Conservation (phyloP, 225 moss, liverwort and hornwort species). For the Pleurozium schreberi region DNA sequence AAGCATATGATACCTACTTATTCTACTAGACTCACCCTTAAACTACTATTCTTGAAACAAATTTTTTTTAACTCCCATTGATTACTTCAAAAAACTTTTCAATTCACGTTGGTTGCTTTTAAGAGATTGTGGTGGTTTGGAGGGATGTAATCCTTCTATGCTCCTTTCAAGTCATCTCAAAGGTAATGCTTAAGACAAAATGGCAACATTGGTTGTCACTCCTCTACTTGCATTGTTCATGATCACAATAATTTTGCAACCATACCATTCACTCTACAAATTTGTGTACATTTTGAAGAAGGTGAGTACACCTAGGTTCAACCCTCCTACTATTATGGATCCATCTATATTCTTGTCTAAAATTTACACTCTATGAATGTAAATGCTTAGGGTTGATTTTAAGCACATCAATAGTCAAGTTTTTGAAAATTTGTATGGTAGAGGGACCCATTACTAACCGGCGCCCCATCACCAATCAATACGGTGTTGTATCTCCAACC, state of each 20-base stretch:
- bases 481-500: too few relatives aligned
- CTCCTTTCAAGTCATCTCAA: not conserved
- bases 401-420: not conserved
- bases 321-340: not conserved
- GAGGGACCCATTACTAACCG: too few relatives aligned
- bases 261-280: not conserved
- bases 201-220: not conserved
- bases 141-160: not conserved
- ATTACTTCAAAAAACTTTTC: not conserved
- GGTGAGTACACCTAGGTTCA: not conserved
- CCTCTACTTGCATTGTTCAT: not conserved
- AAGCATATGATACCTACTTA: not conserved
- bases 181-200: accelerated
- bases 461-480: too few relatives aligned
- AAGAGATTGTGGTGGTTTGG: too few relatives aligned
- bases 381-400: not conserved
- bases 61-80: too few relatives aligned
- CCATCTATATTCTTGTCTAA: not conserved
- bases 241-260: not conserved
- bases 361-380: not conserved
- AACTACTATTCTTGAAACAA: not conserved
- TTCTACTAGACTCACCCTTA: not conserved
- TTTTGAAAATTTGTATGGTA: not conserved
- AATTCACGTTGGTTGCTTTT: too few relatives aligned
- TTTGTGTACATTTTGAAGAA: not conserved